A percentile compares a stretch with the other conserved stretches of the same genome.
These are phyloP conservation scores for Sclerotinia nivalis DNA, from an alignment of 2,329 filamentous ascomycete species.

Conservation along the genomic window DNA sequence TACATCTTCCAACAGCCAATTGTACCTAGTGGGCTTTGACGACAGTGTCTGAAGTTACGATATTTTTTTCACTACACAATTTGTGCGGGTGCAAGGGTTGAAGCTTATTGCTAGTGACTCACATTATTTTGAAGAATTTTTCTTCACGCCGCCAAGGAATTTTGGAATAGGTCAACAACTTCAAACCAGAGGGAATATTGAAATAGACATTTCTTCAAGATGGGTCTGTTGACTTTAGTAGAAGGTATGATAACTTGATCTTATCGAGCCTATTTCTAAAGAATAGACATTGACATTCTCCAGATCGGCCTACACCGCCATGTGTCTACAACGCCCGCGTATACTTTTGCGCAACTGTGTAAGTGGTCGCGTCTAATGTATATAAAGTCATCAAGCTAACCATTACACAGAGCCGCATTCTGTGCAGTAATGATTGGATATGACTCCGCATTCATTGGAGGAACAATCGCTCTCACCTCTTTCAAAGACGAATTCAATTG, in stretches of 20 bases:
- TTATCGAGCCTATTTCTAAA: constrained; percentile 48
- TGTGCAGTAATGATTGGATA: constrained; percentile 51
- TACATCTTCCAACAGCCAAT: background rate
- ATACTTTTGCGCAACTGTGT: constrained; percentile 32
- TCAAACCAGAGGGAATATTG: background rate
- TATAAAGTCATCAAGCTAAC: background rate
- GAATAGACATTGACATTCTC: background rate
- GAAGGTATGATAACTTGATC: constrained; percentile 50
- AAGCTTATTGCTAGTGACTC: constrained; percentile 18
- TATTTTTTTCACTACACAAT: background rate
- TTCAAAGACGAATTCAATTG: constrained; percentile 34
- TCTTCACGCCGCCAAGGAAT: constrained; percentile 6
- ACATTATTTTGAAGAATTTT: constrained; percentile 13
- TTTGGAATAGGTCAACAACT: background rate
- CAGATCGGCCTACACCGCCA: constrained; percentile 36
- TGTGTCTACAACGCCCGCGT: constrained; percentile 35
- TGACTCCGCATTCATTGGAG: constrained; percentile 36
- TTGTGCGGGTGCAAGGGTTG: constrained; percentile 17
- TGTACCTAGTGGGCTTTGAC: background rate
- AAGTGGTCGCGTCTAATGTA: constrained; percentile 18
- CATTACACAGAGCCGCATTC: constrained; percentile 49
- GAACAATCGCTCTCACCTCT: constrained; percentile 34
- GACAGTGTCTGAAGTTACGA: background rate
- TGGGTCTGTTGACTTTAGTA: constrained; percentile 50
- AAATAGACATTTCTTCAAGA: constrained; percentile 20